phyloP scores from a whole-genome alignment of 768 basidiomycete species.

The Auriculariales sp. region DNA sequence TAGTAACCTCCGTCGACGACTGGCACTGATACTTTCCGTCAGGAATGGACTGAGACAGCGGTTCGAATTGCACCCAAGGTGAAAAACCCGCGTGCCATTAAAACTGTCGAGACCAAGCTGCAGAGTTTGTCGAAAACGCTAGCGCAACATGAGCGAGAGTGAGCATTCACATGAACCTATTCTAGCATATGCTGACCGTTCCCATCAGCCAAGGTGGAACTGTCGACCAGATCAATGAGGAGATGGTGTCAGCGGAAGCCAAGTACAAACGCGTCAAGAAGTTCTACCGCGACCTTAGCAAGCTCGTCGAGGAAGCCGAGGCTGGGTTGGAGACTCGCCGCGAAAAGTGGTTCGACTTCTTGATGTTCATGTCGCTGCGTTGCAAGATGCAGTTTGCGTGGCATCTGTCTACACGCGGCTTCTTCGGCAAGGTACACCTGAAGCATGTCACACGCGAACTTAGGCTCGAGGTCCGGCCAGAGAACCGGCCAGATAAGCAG shows the following conservation, averaged over 20 bases:
- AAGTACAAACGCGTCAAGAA: slow-evolving; percentile 44
- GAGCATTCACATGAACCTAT: background rate
- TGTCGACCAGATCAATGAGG: slow-evolving; percentile 60
- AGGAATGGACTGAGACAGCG: slow-evolving; percentile 58
- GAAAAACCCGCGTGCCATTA: slow-evolving; percentile 40
- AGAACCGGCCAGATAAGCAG: background rate
- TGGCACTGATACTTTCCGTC: background rate
- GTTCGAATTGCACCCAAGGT: slow-evolving; percentile 44
- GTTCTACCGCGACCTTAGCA: slow-evolving; percentile 47
- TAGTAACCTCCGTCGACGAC: no score
- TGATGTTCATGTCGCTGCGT: slow-evolving; percentile 71
- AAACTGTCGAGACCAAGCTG: slow-evolving; percentile 40
- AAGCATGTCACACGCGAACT: slow-evolving; percentile 54
- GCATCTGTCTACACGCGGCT: slow-evolving; percentile 74
- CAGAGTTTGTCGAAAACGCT: slow-evolving; percentile 50
- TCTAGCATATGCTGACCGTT: slow-evolving; percentile 6
- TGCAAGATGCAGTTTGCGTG: slow-evolving; percentile 72
- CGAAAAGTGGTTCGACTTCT: slow-evolving; percentile 73
- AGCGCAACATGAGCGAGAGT: slow-evolving; percentile 52
- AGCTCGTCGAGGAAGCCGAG: slow-evolving; percentile 58
- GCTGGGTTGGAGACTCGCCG: slow-evolving; percentile 51
- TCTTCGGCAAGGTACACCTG: slow-evolving; percentile 79
- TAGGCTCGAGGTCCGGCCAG: slow-evolving; percentile 24
- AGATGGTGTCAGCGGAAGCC: slow-evolving; percentile 49
- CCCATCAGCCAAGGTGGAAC: slow-evolving; percentile 50